phyloP scores from a whole-genome alignment of 2,329 filamentous ascomycete genomes.

The Xylariales sp. region DNA sequence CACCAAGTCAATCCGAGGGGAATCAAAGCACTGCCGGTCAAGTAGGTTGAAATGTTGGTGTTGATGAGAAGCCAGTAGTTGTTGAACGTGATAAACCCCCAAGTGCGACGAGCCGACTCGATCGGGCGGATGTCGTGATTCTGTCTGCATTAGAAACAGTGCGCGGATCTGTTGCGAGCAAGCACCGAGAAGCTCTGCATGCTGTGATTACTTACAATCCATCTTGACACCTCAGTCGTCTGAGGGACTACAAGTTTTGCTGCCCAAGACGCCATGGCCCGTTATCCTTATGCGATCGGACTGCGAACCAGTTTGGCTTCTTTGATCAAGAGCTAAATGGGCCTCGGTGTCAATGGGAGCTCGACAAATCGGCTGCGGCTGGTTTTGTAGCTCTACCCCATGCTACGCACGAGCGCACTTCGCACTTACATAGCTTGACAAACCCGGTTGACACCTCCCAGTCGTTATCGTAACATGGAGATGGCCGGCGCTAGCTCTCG shows the following conservation, averaged over 20 bases:
- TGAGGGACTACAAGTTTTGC: not conserved
- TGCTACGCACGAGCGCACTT: too few species aligned
- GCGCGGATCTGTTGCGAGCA: not conserved
- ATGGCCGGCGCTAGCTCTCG: too few species aligned
- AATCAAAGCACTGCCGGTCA: constrained; percentile 22
- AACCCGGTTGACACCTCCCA: too few species aligned
- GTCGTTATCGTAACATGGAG: too few species aligned
- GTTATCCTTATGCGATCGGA: not conserved
- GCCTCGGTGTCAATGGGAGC: too few species aligned
- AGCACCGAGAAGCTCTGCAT: not conserved
- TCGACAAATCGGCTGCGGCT: too few species aligned
- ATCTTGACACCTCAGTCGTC: not conserved
- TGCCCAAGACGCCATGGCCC: not conserved
- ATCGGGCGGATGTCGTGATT: constrained; percentile 1
- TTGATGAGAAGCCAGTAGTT: constrained; percentile 12
- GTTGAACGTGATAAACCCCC: constrained; percentile 1
- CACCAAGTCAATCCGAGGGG: constrained; percentile 26
- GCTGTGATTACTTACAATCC: constrained; percentile 5
- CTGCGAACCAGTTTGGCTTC: not conserved
- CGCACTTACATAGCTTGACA: too few species aligned
- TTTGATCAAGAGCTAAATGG: too few species aligned
- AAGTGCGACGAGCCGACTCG: not conserved
- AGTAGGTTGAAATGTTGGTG: constrained; percentile 19
- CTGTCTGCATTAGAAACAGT: not conserved
- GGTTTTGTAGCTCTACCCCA: too few species aligned